Percentiles rank a stretch among this genome's conserved stretches.
These are phyloP conservation scores for Atkinsonella texensis DNA, from an alignment of 2,329 filamentous ascomycete species.

Conservation along the genomic window DNA sequence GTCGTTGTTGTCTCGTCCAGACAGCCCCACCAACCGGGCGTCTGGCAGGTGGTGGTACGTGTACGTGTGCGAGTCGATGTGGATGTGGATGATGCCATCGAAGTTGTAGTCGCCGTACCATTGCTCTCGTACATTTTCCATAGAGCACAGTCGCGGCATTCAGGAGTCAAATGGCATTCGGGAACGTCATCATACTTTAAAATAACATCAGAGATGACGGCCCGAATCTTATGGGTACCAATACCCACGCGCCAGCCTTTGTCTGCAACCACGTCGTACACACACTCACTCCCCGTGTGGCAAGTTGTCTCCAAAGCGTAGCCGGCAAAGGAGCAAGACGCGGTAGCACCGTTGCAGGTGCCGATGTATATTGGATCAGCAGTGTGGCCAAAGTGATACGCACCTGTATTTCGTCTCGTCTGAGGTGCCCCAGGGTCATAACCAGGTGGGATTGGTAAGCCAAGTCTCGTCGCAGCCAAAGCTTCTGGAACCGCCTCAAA, in stretches of 20 bases:
- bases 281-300: constrained; percentile 76
- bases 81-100: constrained; percentile 40
- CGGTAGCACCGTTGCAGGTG: constrained; percentile 80
- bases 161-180: constrained; percentile 59
- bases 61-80: constrained; percentile 54
- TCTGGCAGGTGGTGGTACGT: constrained; percentile 76
- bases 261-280: constrained; percentile 85
- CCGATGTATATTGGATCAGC: constrained; percentile 94
- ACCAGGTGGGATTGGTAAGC: constrained; percentile 74
- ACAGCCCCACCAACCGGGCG: constrained; percentile 86
- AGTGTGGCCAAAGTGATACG: constrained; percentile 88
- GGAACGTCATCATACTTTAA: constrained; percentile 73
- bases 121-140: constrained; percentile 97
- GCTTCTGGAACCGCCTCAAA: constrained; percentile 92
- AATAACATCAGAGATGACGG: constrained; percentile 80
- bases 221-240: constrained; percentile 80
- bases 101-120: constrained; percentile 63
- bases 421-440: constrained; percentile 61
- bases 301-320: constrained; percentile 93
- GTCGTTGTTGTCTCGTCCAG: constrained; percentile 51
- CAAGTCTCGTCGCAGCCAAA: constrained; percentile 70
- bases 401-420: constrained; percentile 57
- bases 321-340: constrained; percentile 79
- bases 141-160: constrained; percentile 78
- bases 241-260: constrained; percentile 87